Evolutionary conservation across 345 rosid species (phyloP).

Genomic region (Aquilaria sinensis): DNA sequence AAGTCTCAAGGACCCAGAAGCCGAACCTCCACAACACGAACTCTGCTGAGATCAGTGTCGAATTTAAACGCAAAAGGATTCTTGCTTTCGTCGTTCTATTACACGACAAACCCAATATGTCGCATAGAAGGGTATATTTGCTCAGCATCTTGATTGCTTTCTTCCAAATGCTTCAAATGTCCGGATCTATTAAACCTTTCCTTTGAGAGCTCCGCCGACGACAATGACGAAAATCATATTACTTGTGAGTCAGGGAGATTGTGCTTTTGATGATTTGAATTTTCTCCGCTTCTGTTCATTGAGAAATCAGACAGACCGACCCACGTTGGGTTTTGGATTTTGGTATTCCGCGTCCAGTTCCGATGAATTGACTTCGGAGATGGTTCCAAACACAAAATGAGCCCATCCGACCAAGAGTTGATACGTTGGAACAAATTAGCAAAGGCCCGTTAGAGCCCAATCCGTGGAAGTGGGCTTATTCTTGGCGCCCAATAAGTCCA

Average conservation of each 20-base stretch:
- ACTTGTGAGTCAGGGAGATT: no score
- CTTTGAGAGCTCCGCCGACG: constrained; percentile 10
- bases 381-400: no score
- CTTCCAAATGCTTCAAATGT: constrained; percentile 14
- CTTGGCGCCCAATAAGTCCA: no score
- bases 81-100: constrained; percentile 4
- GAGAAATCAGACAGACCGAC: neutral
- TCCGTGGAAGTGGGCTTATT: no score
- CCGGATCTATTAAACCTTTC: neutral
- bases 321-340: no score
- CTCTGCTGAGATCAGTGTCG: constrained; percentile 12
- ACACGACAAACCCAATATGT: constrained; percentile 21
- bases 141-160: constrained; percentile 8
- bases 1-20: constrained; percentile 2
- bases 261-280: no score
- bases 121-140: neutral
- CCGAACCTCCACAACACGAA: constrained; percentile 13
- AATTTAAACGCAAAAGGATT: constrained; percentile 26
- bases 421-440: no score
- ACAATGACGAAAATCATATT: no score
- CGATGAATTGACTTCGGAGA: no score
- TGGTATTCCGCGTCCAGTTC: no score
- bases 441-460: no score
- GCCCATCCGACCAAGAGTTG: no score
- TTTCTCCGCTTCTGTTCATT: neutral